Evolutionary conservation across 148 eudicot genomes (phyloP).

Genomic region (Vaccinium darrowii): DNA sequence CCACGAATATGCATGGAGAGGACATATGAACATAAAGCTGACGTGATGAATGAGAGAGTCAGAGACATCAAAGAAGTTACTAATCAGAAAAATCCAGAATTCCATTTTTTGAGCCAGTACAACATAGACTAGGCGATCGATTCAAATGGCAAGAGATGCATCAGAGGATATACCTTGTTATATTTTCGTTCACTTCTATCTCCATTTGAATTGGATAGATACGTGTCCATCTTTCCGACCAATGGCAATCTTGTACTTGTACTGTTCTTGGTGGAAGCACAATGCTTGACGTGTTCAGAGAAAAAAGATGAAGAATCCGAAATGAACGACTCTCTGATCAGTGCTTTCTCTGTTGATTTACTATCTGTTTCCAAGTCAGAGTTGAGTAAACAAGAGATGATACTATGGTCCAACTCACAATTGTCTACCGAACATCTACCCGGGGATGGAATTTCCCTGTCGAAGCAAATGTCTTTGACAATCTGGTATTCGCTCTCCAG

Average conservation of each 20-base stretch:
- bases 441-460: constrained; percentile 10
- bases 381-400: constrained; percentile 17
- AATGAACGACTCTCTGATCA: background rate
- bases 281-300: background rate
- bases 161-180: background rate
- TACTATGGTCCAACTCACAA: constrained; percentile 21
- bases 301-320: background rate
- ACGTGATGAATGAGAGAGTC: background rate
- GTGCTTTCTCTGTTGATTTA: constrained; percentile 7
- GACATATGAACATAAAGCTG: too few species aligned
- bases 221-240: background rate
- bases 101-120: background rate
- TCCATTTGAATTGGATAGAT: background rate
- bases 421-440: constrained; percentile 15
- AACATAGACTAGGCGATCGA: too few species aligned
- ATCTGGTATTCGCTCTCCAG: constrained; percentile 10
- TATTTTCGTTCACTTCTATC: background rate
- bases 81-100: background rate
- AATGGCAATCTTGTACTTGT: background rate
- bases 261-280: background rate
- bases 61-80: background rate
- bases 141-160: constrained; percentile 5
- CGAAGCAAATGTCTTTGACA: constrained; percentile 17
- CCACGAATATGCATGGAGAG: too few species aligned
- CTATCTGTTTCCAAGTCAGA: background rate